Evolutionary conservation across 2,329 filamentous ascomycete species (phyloP).

Genomic region (Curvularia sp.): DNA sequence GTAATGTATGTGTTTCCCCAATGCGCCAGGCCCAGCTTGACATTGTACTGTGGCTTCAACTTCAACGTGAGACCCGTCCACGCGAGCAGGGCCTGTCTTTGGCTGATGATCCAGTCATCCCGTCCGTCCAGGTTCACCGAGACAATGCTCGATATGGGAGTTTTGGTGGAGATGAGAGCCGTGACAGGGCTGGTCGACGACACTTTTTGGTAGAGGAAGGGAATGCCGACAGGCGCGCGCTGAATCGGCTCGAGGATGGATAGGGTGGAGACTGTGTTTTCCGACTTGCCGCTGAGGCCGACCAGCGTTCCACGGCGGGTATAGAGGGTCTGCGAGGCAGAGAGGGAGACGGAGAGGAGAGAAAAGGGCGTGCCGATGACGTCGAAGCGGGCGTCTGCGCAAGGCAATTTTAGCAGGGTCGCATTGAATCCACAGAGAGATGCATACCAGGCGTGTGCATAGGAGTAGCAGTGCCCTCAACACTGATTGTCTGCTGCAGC

Average conservation of each 20-base stretch:
- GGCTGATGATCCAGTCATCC: constrained; percentile 92
- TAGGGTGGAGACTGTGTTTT: constrained; percentile 90
- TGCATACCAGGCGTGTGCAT: constrained; percentile 39
- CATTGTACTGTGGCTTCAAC: constrained; percentile 77
- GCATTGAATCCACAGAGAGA: background rate
- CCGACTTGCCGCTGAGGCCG: constrained; percentile 84
- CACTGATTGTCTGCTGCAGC: constrained; percentile 41
- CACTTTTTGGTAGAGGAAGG: constrained; percentile 90
- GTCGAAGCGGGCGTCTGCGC: constrained; percentile 88
- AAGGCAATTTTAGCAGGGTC: background rate
- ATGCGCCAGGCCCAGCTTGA: constrained; percentile 76
- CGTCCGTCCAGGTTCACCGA: constrained; percentile 91
- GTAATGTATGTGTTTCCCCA: constrained; percentile 93
- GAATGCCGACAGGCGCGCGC: constrained; percentile 81
- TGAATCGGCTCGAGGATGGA: constrained; percentile 84
- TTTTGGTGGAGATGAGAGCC: constrained; percentile 86
- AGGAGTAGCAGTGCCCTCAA: constrained; percentile 31
- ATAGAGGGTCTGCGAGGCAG: constrained; percentile 91
- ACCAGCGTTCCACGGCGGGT: constrained; percentile 91
- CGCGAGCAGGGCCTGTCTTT: constrained; percentile 86
- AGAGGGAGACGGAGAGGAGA: constrained; percentile 89
- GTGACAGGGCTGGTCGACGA: constrained; percentile 87
- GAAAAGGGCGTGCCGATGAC: constrained; percentile 92
- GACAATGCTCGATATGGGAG: constrained; percentile 83
- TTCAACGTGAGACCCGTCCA: constrained; percentile 92